Percentiles rank a stretch among this genome's conserved stretches.
Conservation (phyloP, 2,329 filamentous ascomycete species). For the Xylaria sp. region DNA sequence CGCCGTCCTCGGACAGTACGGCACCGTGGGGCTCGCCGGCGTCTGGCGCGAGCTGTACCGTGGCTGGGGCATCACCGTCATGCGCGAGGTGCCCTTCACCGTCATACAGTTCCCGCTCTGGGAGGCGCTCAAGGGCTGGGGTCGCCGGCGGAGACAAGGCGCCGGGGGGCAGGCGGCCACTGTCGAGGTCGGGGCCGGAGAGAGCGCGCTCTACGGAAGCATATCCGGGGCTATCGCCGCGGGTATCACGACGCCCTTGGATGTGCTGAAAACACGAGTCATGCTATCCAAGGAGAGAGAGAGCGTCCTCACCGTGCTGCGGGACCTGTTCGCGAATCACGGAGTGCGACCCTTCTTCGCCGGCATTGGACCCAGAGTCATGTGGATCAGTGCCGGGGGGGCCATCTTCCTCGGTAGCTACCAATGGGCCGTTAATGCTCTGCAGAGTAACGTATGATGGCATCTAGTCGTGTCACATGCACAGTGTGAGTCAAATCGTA, state of each 20-base stretch:
- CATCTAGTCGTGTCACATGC: constrained; percentile 6
- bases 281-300: constrained; percentile 83
- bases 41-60: constrained; percentile 89
- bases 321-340: constrained; percentile 70
- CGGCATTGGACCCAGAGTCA: constrained; percentile 81
- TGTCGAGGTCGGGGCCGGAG: constrained; percentile 70
- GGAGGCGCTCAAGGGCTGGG: constrained; percentile 88
- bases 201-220: constrained; percentile 87
- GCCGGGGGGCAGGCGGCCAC: constrained; percentile 25
- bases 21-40: constrained; percentile 57
- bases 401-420: constrained; percentile 95
- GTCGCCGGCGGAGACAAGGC: constrained; percentile 55
- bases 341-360: constrained; percentile 77
- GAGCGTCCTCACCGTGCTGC: constrained; percentile 69
- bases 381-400: constrained; percentile 95
- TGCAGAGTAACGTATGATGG: constrained; percentile 57
- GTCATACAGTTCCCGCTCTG: constrained; percentile 97
- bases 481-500: constrained; percentile 8
- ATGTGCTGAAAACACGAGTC: constrained; percentile 95
- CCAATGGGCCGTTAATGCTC: constrained; percentile 83
- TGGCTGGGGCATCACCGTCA: constrained; percentile 90
- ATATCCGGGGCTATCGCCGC: constrained; percentile 86
- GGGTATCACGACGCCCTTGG: constrained; percentile 88
- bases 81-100: constrained; percentile 96
- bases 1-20: constrained; percentile 70